Percentiles rank a stretch among this genome's conserved stretches.
phyloP scores from a whole-genome alignment of 2,329 filamentous ascomycete genomes.

The Arthrobotrys sphaeroides region DNA sequence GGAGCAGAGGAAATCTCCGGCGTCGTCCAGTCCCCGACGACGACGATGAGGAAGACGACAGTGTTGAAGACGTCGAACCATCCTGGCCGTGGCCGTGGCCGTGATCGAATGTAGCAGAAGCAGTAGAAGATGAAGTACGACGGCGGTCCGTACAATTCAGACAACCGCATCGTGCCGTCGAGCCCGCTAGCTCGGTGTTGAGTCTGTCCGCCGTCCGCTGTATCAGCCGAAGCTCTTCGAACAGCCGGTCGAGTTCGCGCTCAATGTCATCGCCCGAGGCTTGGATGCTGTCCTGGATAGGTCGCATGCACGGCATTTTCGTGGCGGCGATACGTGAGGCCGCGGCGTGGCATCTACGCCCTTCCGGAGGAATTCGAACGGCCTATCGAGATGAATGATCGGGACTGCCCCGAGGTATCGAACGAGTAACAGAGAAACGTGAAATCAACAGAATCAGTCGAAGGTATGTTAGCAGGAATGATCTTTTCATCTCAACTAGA shows the following conservation, averaged over 20 bases:
- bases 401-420: neutral
- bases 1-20: slow-evolving; percentile 32
- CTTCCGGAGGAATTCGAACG: neutral
- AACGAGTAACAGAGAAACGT: neutral
- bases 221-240: slow-evolving; percentile 30
- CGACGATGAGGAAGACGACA: neutral
- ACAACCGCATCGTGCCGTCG: slow-evolving; percentile 1
- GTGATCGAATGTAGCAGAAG: too few species aligned
- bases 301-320: slow-evolving; percentile 37
- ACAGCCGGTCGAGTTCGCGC: slow-evolving; percentile 25
- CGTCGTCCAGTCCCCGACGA: neutral
- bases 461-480: slow-evolving; percentile 1
- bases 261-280: slow-evolving; percentile 21
- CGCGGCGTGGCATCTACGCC: neutral
- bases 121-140: too few species aligned
- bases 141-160: too few species aligned
- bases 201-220: slow-evolving; percentile 19
- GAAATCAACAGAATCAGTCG: neutral
- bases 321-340: neutral
- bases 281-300: slow-evolving; percentile 21
- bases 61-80: neutral
- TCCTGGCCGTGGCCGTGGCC: too few species aligned
- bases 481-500: neutral
- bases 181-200: neutral
- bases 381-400: neutral